Evolutionary conservation across 495 filamentous ascomycete genomes (phyloP), one percentile per base, ranked within the genome.

Genomic region (Parathielavia hyrcaniae): DNA sequence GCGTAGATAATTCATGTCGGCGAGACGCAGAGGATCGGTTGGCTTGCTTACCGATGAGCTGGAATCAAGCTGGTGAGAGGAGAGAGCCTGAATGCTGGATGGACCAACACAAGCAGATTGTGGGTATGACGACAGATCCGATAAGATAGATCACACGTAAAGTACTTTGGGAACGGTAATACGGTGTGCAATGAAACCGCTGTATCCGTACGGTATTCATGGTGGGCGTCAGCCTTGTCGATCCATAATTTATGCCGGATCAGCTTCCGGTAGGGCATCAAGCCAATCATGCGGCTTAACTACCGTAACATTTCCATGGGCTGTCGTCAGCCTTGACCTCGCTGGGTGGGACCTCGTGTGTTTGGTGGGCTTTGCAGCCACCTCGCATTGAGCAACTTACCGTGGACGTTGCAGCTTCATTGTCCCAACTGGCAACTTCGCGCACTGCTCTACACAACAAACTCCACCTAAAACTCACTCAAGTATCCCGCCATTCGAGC

Each of bases 161-260:
- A n/a, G n/a, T n/a, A n/a, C n/a, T n/a, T n/a, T n/a, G n/a, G n/a
- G n/a, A n/a, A n/a, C n/a, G n/a, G n/a, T n/a, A n/a, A n/a, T n/a
- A n/a, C n/a, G n/a, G n/a, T n/a, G n/a, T n/a, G n/a, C n/a, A n/a
- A n/a, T n/a, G n/a, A n/a, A n/a, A n/a, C n/a, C n/a, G n/a, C n/a
- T n/a, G n/a, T n/a, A n/a, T n/a, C n/a, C n/a, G n/a, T n/a, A n/a
- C n/a, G n/a, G n/a, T n/a, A n/a, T n/a, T n/a, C n/a, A n/a, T n/a
- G n/a, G n/a, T n/a, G 8, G 10, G 49, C 36, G 17, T 56, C 50
- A 60, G 53, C 61, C 53, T 60, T 60, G 61, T 22, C 39, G 47
- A 56, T 30, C 43, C 46, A 26, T 40, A n/a, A n/a, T n/a, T n/a
- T n/a, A n/a, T 47, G 46, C 35, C 49, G 23, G 34, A 20, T 36